Evolutionary conservation across 257 asterid genomes (phyloP).

Genomic region (Lithospermum erythrorhizon): DNA sequence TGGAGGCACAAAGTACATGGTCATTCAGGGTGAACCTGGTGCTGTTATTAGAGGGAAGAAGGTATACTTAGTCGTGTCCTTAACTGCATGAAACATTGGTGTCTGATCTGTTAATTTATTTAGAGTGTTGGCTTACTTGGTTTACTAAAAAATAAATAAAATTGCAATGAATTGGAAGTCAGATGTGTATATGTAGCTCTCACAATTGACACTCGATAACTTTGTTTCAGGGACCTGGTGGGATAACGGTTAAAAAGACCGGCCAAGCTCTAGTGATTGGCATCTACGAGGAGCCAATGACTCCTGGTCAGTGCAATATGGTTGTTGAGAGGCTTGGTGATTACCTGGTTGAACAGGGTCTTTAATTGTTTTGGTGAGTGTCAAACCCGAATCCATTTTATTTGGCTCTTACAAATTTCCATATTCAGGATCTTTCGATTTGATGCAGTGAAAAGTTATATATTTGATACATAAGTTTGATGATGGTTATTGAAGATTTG

Average conservation of each 20-base stretch:
- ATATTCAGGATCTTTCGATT: constrained; percentile 11
- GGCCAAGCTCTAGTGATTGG: constrained; percentile 47
- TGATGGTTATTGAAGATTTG: constrained; percentile 35
- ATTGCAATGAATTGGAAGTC: no score
- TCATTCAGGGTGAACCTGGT: constrained; percentile 58
- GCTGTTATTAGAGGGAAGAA: constrained; percentile 72
- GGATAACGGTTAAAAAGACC: constrained; percentile 62
- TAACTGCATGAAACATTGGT: background rate
- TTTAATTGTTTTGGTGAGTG: constrained; percentile 38
- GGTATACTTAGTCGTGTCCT: constrained; percentile 21
- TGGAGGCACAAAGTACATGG: constrained; percentile 71
- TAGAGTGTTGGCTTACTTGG: background rate
- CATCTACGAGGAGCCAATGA: constrained; percentile 64
- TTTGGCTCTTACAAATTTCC: constrained; percentile 2
- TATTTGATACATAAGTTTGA: constrained; percentile 18
- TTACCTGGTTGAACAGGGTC: constrained; percentile 56
- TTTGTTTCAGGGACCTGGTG: constrained; percentile 64
- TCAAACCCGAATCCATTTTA: background rate
- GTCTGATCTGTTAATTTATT: background rate
- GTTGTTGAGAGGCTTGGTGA: constrained; percentile 78
- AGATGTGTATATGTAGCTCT: background rate
- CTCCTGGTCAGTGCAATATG: constrained; percentile 67
- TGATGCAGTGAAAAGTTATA: constrained; percentile 32
- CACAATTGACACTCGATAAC: background rate
- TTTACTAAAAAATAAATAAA: no score